Evolutionary conservation across 1,284 basidiomycete genomes (phyloP).

Genomic region (Cryptococcus depauperatus): DNA sequence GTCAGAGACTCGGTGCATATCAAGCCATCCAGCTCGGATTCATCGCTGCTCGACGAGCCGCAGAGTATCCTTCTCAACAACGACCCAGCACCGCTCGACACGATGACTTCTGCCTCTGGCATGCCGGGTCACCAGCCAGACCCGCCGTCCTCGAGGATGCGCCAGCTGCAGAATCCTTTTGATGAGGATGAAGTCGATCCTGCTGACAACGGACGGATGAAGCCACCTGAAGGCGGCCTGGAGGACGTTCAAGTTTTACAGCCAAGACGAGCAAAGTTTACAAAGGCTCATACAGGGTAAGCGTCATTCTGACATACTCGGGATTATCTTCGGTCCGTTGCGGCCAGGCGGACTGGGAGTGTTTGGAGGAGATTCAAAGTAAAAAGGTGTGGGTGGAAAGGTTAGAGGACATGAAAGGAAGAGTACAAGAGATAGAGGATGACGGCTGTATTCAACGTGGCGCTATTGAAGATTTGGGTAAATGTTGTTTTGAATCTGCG

Average conservation of each 20-base stretch:
- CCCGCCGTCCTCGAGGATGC: constrained; percentile 16
- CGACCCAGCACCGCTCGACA: too few relatives aligned
- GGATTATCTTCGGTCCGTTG: not conserved
- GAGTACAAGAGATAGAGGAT: too few relatives aligned
- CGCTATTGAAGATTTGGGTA: too few relatives aligned
- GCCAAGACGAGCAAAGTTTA: constrained; percentile 23
- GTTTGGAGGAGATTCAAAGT: not conserved
- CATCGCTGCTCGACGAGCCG: not conserved
- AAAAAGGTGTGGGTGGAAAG: not conserved
- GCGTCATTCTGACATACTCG: constrained; percentile 2
- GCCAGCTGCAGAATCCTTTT: constrained; percentile 22
- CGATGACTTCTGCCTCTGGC: constrained; percentile 5
- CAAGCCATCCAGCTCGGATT: constrained; percentile 2
- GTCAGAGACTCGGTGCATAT: constrained; percentile 39
- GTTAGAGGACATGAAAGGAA: constrained; percentile 1
- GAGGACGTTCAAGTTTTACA: constrained; percentile 16
- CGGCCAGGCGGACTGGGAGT: not conserved
- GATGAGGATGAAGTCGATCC: constrained; percentile 30
- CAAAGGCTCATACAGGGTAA: constrained; percentile 24
- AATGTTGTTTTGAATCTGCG: too few relatives aligned
- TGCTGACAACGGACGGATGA: constrained; percentile 13
- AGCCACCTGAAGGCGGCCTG: constrained; percentile 10
- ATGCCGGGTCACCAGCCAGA: too few relatives aligned
- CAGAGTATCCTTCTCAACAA: not conserved
- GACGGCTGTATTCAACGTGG: too few relatives aligned